A percentile compares a stretch with the other conserved stretches of the same genome.
phyloP scores from a whole-genome alignment of 108 stramenopile genomes.

The Pseudonitzschia pungens region DNA sequence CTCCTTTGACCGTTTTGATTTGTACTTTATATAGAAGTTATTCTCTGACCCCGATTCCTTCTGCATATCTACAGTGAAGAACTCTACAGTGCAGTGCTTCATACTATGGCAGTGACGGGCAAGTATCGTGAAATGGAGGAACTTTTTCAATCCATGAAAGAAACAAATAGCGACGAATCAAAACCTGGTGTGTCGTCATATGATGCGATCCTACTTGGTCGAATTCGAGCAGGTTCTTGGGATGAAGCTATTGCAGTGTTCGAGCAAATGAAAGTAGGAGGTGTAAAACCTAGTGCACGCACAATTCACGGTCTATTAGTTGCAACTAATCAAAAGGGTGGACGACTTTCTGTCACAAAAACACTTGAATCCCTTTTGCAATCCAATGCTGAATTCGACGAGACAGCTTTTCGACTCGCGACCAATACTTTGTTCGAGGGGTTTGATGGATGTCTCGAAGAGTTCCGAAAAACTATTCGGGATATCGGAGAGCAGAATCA shows the following conservation, averaged over 20 bases:
- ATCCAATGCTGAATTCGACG: conserved; percentile 16
- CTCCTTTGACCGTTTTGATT: neutral
- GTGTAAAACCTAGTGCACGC: conserved; percentile 13
- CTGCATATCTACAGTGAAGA: conserved; percentile 12
- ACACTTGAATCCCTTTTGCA: conserved; percentile 9
- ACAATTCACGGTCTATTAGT: conserved; percentile 24
- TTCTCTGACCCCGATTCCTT: neutral
- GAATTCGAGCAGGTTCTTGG: conserved; percentile 22
- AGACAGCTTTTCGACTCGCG: conserved; percentile 18
- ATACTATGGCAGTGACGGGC: conserved; percentile 21
- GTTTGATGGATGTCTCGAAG: conserved; percentile 8
- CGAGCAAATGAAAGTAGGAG: conserved; percentile 22
- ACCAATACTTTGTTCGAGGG: conserved; percentile 17
- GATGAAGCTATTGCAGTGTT: conserved; percentile 19
- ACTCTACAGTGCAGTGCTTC: conserved; percentile 29
- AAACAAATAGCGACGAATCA: neutral
- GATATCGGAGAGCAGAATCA: conserved; percentile 16
- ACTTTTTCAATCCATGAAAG: conserved; percentile 31
- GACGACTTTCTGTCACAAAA: neutral
- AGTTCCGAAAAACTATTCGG: conserved; percentile 19
- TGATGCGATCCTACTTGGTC: conserved; percentile 28
- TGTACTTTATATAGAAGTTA: neutral
- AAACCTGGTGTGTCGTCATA: conserved; percentile 21
- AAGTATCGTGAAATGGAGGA: conserved; percentile 19
- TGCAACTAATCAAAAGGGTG: conserved; percentile 19